Evolutionary conservation across 306 rosid species (phyloP).

Genomic region (Dryas alaskensis): DNA sequence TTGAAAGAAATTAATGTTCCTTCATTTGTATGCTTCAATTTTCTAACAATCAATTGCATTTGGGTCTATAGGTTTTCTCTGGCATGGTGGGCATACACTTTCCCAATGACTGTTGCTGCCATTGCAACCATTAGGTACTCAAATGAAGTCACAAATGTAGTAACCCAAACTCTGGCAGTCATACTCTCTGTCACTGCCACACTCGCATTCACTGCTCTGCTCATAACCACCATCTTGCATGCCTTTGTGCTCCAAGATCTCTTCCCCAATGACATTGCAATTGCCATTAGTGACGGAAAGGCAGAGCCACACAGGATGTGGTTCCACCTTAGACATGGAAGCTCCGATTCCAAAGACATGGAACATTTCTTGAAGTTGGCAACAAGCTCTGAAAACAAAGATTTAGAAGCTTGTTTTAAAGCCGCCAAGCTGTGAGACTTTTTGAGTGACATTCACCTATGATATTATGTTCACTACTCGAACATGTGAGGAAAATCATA

Average conservation of each 20-base stretch:
- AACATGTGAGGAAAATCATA: constrained; percentile 56
- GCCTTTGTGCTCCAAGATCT: constrained; percentile 73
- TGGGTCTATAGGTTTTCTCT: constrained; percentile 63
- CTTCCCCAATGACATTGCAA: constrained; percentile 89
- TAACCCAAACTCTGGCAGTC: constrained; percentile 54
- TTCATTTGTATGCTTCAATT: neutral
- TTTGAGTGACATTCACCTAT: neutral
- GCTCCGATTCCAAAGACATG: constrained; percentile 47
- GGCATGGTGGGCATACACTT: constrained; percentile 99
- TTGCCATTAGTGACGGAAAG: constrained; percentile 78
- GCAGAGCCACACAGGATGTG: constrained; percentile 51
- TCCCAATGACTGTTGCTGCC: constrained; percentile 99
- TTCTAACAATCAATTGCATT: constrained; percentile 24
- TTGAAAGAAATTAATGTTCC: neutral
- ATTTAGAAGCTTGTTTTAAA: constrained; percentile 43
- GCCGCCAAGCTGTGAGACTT: neutral
- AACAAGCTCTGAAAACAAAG: constrained; percentile 30
- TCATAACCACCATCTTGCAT: constrained; percentile 58
- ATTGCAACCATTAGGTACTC: constrained; percentile 86
- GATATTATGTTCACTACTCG: constrained; percentile 5
- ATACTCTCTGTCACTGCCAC: constrained; percentile 46
- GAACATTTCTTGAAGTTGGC: constrained; percentile 64
- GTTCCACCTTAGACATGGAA: constrained; percentile 51
- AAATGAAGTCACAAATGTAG: constrained; percentile 46
- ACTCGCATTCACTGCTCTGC: constrained; percentile 49